These are phyloP conservation scores for Paramarasmius palmivorus DNA, from an alignment of 1,284 basidiomycete genomes.

Conservation along the genomic window DNA sequence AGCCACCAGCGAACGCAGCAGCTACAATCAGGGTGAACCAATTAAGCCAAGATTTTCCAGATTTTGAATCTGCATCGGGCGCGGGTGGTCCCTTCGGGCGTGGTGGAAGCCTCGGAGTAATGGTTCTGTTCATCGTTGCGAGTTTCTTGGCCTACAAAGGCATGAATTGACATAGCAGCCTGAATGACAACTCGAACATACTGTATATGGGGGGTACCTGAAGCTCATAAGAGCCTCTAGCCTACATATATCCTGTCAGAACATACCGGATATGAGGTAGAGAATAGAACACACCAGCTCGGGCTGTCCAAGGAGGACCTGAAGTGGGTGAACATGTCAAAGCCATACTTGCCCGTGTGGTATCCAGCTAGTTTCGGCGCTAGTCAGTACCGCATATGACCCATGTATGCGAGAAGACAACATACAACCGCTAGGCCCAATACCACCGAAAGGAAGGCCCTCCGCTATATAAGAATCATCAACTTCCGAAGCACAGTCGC, in stretches of 20 bases:
- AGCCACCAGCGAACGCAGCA: too few species aligned
- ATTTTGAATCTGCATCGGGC: background rate
- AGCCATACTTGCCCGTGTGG: slow-evolving; percentile 63
- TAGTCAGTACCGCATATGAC: background rate
- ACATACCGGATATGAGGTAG: background rate
- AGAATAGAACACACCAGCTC: slow-evolving; percentile 46
- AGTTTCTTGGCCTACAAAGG: slow-evolving; percentile 24
- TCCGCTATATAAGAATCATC: slow-evolving; percentile 37
- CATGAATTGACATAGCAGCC: background rate
- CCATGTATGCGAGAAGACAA: slow-evolving; percentile 5
- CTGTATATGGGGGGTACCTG: slow-evolving; percentile 70
- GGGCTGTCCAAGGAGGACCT: slow-evolving; percentile 64
- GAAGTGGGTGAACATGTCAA: slow-evolving; percentile 70
- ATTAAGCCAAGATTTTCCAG: slow-evolving; percentile 8
- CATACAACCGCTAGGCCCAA: slow-evolving; percentile 73
- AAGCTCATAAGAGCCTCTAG: slow-evolving; percentile 53
- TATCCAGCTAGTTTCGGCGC: slow-evolving; percentile 65
- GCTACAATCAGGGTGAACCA: too few species aligned
- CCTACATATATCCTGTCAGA: slow-evolving; percentile 34
- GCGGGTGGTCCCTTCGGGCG: slow-evolving; percentile 40
- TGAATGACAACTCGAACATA: slow-evolving; percentile 26
- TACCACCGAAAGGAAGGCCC: slow-evolving; percentile 74
- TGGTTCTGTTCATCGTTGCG: slow-evolving; percentile 23
- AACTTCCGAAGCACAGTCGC: background rate
- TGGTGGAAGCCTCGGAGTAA: slow-evolving; percentile 35